Base-by-base conservation (phyloP, 2,329 filamentous ascomycete species). In the Metarhizium anisopliae region DNA sequence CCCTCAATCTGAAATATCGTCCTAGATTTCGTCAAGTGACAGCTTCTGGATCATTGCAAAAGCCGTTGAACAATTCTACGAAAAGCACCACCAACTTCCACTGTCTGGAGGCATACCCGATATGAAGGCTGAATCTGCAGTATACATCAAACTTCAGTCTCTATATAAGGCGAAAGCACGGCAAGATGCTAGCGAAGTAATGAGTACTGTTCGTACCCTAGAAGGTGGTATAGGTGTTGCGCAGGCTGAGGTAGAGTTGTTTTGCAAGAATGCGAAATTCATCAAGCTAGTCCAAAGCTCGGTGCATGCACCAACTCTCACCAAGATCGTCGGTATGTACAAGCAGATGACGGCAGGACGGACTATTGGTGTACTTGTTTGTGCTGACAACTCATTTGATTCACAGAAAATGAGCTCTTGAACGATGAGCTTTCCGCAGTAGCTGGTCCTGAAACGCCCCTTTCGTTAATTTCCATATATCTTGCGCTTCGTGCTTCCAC, bases 231-330 rank as follows among this genome's bases (percentile, higher is more conserved):
- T 72, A 61, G 66, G 68, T 60, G 79, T 95, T 56, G 78, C 87
- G 50, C 76, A 83, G 49, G 81, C 82, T 54, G 90, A 96, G 63
- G 85, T 97, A 50, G 92, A 96, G 66, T 77, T 87, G 40, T 97
- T 96, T 70, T 97, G 93, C 80, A 96, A 95, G 73, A 95, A 95
- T 62, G 93, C 92, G 52, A 88, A 89, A 50, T 94, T 95, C 68
- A 87, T 96, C 67, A 95, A 94, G 72, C 81, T 97, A 51, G 85
- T 97, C 56, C 87, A 87, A 61, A 74, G 76, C 50, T 67, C 70
- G 52, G 67, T 67, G 50, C 67, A 69, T 29, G 72, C 72, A 65
- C 73, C 76, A 57, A 73, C 72, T 43, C 71, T 84, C 25, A 71
- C 78, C 58, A 75, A 81, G 67, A 68, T 80, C 47, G 74, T 81